Evolutionary conservation across 257 asterid species (phyloP), one percentile per base, ranked within the genome.

Genomic region (Solanum corneliomulleri): DNA sequence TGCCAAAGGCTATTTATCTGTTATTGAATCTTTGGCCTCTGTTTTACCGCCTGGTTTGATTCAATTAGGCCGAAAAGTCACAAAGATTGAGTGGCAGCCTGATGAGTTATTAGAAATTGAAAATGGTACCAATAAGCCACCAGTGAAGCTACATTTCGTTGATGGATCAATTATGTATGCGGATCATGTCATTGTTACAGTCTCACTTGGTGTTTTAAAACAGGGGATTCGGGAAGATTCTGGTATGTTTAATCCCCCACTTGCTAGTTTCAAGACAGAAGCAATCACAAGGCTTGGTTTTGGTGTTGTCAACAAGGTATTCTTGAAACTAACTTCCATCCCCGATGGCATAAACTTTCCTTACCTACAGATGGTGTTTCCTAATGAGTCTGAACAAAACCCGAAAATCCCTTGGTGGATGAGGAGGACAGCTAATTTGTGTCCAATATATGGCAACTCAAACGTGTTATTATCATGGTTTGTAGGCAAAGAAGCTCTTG

Each of bases 241-340:
- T 1, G 83, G 87, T 4, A 3, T 96, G 88, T 96, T 95, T 89
- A 82, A 80, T 27, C 98, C 98, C 4, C 92, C 94, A 14, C 91
- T 96, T 14, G 98, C 99, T 9, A 41, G 25, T 71, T 91, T 80
- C 14, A 96, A 96, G 86, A 68, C 87, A 0, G 52, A 87, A n/a
- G 99, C 98, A 9, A 96, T 96, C 42, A 89, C 96, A 4, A 91
- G 92, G 88, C 95, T 96, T 14, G 99, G 99, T 0, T 95, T 91
- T 62, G 99, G 99, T 0, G 95, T 94, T 18, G 99, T 94, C 8
- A 92, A 96, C 92, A 95, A 96, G 93, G 93, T 95, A 16, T 96
- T 96, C 89, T 88, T 96, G 89, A 91, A 92, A 74, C 70, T 93
- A 58, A 87, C 84, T 18, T 86, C 87, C 52, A 80, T 20, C 83